Conservation (phyloP, 2,329 filamentous ascomycete species). For the Fusarium sarcochroum region DNA sequence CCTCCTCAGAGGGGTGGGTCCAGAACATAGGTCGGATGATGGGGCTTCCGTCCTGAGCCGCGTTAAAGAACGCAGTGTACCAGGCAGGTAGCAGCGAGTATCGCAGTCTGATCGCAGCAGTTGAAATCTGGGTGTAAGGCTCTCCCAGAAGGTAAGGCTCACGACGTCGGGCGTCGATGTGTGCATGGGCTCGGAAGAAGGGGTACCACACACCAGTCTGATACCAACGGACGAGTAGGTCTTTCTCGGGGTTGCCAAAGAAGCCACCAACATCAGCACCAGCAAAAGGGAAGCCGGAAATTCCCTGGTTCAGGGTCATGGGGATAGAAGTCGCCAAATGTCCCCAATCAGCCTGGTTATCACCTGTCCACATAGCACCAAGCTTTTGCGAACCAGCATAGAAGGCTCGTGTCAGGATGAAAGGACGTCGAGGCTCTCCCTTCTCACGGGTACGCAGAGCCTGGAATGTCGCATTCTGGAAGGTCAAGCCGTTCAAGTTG, state of each 20-base stretch:
- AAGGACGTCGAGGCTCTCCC: conserved; percentile 87
- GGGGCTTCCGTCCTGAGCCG: conserved; percentile 84
- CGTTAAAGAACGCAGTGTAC: conserved; percentile 97
- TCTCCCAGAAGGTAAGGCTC: conserved; percentile 92
- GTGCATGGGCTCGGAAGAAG: conserved; percentile 97
- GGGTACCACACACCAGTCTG: conserved; percentile 97
- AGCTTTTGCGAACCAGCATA: conserved; percentile 91
- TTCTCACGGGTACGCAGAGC: conserved; percentile 88
- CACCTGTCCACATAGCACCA: conserved; percentile 98
- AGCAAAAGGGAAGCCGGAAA: conserved; percentile 92
- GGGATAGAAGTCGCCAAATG: conserved; percentile 91
- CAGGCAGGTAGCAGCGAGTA: conserved; percentile 92
- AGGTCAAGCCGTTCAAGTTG: conserved; percentile 95
- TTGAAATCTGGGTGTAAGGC: conserved; percentile 88
- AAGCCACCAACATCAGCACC: conserved; percentile 98
- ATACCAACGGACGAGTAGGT: conserved; percentile 94
- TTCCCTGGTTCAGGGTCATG: conserved; percentile 93
- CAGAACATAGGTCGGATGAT: conserved; percentile 95
- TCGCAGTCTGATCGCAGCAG: conserved; percentile 86
- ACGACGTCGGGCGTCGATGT: conserved; percentile 94
- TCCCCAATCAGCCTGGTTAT: conserved; percentile 94
- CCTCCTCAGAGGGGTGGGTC: conserved; percentile 87
- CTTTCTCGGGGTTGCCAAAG: conserved; percentile 95
- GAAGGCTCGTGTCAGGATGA: conserved; percentile 93
- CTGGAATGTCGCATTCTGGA: conserved; percentile 93